Base-by-base conservation (phyloP, 139 green algal genomes). In the Eudorina sp. region DNA sequence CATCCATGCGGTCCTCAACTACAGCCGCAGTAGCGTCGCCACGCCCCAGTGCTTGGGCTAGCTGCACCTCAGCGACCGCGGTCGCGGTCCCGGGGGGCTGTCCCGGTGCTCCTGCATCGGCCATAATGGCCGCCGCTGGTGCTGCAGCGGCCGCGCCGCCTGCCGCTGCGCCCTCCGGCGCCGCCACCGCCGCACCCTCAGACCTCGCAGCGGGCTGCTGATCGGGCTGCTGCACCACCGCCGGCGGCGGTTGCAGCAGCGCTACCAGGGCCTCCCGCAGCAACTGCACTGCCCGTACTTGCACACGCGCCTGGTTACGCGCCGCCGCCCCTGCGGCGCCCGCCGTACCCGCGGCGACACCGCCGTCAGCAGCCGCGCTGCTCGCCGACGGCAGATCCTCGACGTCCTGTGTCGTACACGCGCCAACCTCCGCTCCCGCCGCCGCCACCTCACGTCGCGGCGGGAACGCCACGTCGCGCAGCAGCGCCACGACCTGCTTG, bases 381-480 rank as follows among this genome's bases (percentile, higher is more conserved):
- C n/a, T n/a, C n/a, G n/a, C 27, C 31, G 70, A 34, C 48, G 48
- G n/a, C 48, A 83, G 48, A 31, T 83, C 75, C 48, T 68, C 75
- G 13, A 83, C 13, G 21, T 55, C 53, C 14, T 31, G n/a, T 4
- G 76, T 31, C 53, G 76, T 16, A 13, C 34, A 11, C 36, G 36
- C 77, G 6, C 53, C 40, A 36, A 38, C 77, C 77, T 53, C 38
- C 53, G 36, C 53, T 11, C 29, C 76, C 51, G 8, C 51, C 55
- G 53, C 77, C 34, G 16, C 36, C 38, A 25, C 14, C 40, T 5
- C 19, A 4, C 1, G 55, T 40, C 4, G 29, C 80, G 43, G 41
- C 34, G 81, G 81, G 31, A 87, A 87, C 0, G 60, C 81, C 29
- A 87, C 62, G 8, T 68, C 45, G 6, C 18, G n/a, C 34, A 87